Evolutionary conservation across 2,329 filamentous ascomycete genomes (phyloP).

Genomic region (Tetracladium maxilliforme): DNA sequence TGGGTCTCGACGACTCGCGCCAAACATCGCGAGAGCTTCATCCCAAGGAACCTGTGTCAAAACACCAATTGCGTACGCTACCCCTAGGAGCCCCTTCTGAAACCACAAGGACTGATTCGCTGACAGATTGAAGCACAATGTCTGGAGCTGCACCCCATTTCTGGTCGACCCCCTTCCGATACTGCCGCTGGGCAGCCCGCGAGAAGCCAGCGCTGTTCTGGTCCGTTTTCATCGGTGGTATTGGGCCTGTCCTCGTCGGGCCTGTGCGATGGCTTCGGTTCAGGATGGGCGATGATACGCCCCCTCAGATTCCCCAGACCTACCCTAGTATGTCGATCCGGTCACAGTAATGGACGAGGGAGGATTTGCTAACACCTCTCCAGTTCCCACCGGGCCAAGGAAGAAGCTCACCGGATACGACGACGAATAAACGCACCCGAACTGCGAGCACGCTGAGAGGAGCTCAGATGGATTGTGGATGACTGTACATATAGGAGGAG

Average conservation of each 20-base stretch:
- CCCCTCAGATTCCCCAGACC: slow-evolving; percentile 64
- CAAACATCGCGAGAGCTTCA: too few relatives aligned
- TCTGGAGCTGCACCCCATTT: slow-evolving; percentile 53
- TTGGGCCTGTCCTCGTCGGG: slow-evolving; percentile 58
- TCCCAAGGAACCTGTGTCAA: too few relatives aligned
- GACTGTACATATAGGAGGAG: slow-evolving; percentile 1
- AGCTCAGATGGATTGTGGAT: neutral
- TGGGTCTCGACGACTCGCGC: too few relatives aligned
- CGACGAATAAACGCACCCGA: slow-evolving; percentile 32
- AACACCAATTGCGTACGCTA: too few relatives aligned
- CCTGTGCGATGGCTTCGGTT: slow-evolving; percentile 61
- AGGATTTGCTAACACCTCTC: slow-evolving; percentile 8
- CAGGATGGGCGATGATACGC: slow-evolving; percentile 58
- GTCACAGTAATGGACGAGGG: slow-evolving; percentile 1
- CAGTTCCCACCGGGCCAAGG: slow-evolving; percentile 43
- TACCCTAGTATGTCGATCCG: slow-evolving; percentile 70
- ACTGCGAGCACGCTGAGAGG: slow-evolving; percentile 34
- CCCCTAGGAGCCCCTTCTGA: too few relatives aligned
- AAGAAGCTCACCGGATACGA: slow-evolving; percentile 47
- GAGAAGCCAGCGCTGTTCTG: slow-evolving; percentile 88
- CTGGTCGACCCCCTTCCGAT: slow-evolving; percentile 71
- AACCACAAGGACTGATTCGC: too few relatives aligned
- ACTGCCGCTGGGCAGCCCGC: slow-evolving; percentile 76
- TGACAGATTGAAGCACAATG: slow-evolving; percentile 46
- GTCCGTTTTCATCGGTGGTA: slow-evolving; percentile 58